A percentile compares a stretch with the other conserved stretches of the same genome.
phyloP scores from a whole-genome alignment of 257 asterid species.

The Lantana camara region DNA sequence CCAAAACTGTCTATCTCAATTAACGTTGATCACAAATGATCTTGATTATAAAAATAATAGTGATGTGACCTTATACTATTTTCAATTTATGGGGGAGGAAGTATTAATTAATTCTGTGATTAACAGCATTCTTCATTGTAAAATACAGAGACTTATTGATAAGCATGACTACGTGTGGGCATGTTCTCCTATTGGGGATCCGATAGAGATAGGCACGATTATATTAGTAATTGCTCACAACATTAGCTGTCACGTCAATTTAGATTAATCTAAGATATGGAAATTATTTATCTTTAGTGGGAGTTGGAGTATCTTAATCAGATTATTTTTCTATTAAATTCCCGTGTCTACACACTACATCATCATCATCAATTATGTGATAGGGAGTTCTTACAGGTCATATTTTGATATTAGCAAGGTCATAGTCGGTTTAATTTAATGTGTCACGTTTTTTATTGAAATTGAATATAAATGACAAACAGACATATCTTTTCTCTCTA shows the following conservation, averaged over 20 bases:
- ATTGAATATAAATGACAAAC: too few species aligned
- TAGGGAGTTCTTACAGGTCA: background rate
- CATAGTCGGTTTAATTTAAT: background rate
- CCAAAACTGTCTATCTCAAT: too few species aligned
- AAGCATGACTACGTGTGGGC: background rate
- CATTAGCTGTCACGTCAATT: conserved; percentile 23
- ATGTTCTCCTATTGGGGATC: conserved; percentile 26
- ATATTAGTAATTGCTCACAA: background rate
- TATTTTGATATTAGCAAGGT: background rate
- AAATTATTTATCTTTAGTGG: conserved; percentile 11
- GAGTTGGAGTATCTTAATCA: conserved; percentile 24
- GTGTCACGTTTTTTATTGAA: background rate
- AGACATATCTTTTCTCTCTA: too few species aligned
- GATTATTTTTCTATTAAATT: background rate
- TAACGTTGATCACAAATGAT: too few species aligned
- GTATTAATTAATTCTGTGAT: too few species aligned
- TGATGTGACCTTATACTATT: too few species aligned
- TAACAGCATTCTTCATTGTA: too few species aligned
- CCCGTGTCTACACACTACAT: background rate
- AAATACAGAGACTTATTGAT: background rate
- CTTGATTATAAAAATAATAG: too few species aligned
- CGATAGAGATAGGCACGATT: conserved; percentile 20
- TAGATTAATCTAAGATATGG: too few species aligned
- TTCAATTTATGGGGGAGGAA: too few species aligned
- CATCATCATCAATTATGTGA: background rate